Conservation (phyloP, 2,329 filamentous ascomycete species). For the Ampelomyces quisqualis region DNA sequence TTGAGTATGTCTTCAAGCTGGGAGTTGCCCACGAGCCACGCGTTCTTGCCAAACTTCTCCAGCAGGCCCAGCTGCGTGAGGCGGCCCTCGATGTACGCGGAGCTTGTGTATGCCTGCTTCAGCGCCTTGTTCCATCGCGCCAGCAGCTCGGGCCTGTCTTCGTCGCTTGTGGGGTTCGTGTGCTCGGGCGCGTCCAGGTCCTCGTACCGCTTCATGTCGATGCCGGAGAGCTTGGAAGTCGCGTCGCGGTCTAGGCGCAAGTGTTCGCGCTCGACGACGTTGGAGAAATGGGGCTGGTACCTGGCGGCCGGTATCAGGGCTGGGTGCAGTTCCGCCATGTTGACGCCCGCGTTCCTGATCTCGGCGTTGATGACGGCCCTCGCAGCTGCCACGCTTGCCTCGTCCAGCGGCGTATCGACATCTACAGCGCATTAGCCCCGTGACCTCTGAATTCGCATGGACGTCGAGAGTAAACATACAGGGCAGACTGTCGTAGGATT, state of each 20-base stretch:
- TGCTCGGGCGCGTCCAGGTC: conserved; percentile 61
- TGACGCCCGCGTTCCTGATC: conserved; percentile 42
- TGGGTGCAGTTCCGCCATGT: conserved; percentile 56
- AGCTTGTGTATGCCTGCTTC: conserved; percentile 58
- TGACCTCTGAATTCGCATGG: conserved; percentile 3
- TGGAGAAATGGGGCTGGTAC: conserved; percentile 60
- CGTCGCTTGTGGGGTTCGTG: conserved; percentile 40
- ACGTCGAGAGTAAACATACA: conserved; percentile 56
- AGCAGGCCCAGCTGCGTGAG: conserved; percentile 69
- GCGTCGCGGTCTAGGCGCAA: conserved; percentile 61
- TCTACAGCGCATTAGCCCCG: conserved; percentile 55
- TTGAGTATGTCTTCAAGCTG: conserved; percentile 72
- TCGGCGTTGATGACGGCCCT: conserved; percentile 70
- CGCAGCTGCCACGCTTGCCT: conserved; percentile 64
- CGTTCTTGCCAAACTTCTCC: conserved; percentile 80
- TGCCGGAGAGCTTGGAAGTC: conserved; percentile 54
- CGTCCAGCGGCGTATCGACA: conserved; percentile 73
- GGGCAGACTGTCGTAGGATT: conserved; percentile 76
- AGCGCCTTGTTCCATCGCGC: conserved; percentile 55
- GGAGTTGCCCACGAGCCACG: conserved; percentile 85
- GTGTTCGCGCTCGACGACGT: conserved; percentile 68
- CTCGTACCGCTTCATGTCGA: conserved; percentile 84
- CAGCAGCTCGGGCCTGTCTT: conserved; percentile 42
- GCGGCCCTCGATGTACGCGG: conserved; percentile 58
- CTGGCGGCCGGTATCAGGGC: conserved; percentile 55